phyloP scores from a whole-genome alignment of 164 flowering plant genomes.

The Magnolia kwangsiensis region DNA sequence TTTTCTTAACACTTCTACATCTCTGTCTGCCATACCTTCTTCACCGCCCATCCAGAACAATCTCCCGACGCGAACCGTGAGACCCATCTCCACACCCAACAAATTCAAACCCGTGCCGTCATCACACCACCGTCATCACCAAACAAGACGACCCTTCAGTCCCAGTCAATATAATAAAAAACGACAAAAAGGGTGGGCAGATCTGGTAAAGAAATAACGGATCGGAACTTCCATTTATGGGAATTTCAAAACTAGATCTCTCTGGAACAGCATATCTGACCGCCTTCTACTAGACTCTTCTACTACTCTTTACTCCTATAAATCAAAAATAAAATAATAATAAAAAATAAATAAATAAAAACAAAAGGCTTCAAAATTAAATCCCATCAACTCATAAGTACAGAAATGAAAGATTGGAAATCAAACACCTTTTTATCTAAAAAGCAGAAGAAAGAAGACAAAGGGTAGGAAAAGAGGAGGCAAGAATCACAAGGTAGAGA shows the following conservation, averaged over 20 bases:
- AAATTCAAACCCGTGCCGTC: constrained; percentile 10
- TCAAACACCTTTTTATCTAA: not conserved
- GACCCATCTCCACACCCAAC: constrained; percentile 9
- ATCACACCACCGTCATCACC: not conserved
- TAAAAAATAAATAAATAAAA: not conserved
- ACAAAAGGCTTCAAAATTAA: not conserved
- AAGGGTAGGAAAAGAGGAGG: not conserved
- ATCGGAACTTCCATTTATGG: constrained; percentile 17
- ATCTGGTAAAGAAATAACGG: constrained; percentile 17
- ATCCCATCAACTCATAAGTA: constrained; percentile 9
- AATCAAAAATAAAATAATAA: constrained; percentile 3
- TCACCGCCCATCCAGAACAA: constrained; percentile 12
- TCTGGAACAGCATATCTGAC: constrained; percentile 4
- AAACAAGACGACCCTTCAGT: not conserved
- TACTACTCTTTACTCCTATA: not conserved
- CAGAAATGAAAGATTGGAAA: not conserved
- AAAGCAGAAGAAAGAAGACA: not conserved
- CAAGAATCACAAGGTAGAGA: constrained; percentile 23
- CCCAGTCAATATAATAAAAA: not conserved
- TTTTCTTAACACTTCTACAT: constrained; percentile 14
- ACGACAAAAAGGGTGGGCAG: constrained; percentile 14
- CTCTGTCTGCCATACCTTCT: not conserved
- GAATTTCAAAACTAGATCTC: constrained; percentile 8
- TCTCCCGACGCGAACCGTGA: not conserved
- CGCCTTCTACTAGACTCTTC: constrained; percentile 14